Evolutionary conservation across 371 early-diverging fungal species (phyloP).

Genomic region (Globomyces sp.): DNA sequence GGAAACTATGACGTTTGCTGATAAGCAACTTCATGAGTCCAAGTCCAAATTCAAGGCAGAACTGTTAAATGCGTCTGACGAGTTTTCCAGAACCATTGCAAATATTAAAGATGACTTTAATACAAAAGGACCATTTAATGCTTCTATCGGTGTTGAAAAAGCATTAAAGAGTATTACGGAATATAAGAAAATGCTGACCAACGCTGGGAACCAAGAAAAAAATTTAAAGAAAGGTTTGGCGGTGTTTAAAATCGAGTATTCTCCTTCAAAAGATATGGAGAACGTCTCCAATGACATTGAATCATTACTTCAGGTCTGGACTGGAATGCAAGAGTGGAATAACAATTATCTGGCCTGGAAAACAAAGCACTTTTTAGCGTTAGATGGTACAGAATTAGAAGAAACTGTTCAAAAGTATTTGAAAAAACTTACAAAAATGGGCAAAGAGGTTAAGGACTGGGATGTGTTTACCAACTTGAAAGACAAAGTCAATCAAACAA

Average conservation of each 20-base stretch:
- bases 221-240: slow-evolving; percentile 47
- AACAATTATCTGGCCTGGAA: slow-evolving; percentile 40
- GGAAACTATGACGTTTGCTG: slow-evolving; percentile 44
- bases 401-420: slow-evolving; percentile 46
- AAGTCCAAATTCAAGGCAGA: slow-evolving; percentile 55
- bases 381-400: slow-evolving; percentile 47
- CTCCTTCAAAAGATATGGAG: slow-evolving; percentile 50
- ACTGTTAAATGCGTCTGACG: slow-evolving; percentile 38
- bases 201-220: slow-evolving; percentile 35
- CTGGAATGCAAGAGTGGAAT: slow-evolving; percentile 43
- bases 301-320: slow-evolving; percentile 44
- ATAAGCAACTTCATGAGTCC: slow-evolving; percentile 46
- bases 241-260: slow-evolving; percentile 52
- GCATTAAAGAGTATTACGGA: slow-evolving; percentile 49
- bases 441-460: slow-evolving; percentile 51
- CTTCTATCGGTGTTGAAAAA: slow-evolving; percentile 41
- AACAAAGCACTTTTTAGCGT: slow-evolving; percentile 39
- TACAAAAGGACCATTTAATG: slow-evolving; percentile 46
- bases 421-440: slow-evolving; percentile 40
- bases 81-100: slow-evolving; percentile 33
- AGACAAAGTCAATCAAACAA: slow-evolving; percentile 46
- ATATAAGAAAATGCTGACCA: slow-evolving; percentile 32
- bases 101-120: slow-evolving; percentile 46
- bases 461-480: slow-evolving; percentile 41
- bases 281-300: slow-evolving; percentile 41